Base-by-base conservation (phyloP, 2,329 filamentous ascomycete genomes). In the Chlorencoelia australis region DNA sequence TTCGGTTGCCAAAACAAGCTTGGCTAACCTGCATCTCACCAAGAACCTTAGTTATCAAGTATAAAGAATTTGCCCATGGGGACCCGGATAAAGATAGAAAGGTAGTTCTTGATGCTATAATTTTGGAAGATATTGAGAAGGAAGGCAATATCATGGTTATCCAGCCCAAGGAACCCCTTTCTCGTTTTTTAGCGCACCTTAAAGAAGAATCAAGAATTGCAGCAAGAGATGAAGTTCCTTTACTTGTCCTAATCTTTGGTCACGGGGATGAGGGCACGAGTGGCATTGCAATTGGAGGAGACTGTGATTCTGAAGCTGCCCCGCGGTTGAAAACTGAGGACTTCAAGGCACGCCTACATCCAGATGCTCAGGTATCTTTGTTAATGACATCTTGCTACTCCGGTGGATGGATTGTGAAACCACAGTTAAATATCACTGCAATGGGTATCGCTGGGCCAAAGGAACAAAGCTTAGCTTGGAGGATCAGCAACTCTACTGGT, bases 381-480 rank as follows among this genome's bases (percentile, higher is more conserved):
- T 4, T 35, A 4, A 7, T 30, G 7, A 35, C 33, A 11, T 35
- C 33, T 5, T 35, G 33, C 18, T 35, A 15, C 25, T 35, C 33
- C 11, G 33, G 33, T 14, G 33, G 33, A 16, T 35, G 33, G 33
- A 13, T 30, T 22, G 18, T 33, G 4, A 33, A 21, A 19, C n/a
- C n/a, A n/a, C n/a, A n/a, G n/a, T 14, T 33, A 4, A 33, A 33
- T 22, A 5, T 5, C 9, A 18, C 30, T 4, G 9, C 13, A 11
- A 5, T 33, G 7, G 13, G 17, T 18, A 19, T 19, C 10, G 30
- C 30, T 4, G 30, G 8, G 7, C 17, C 8, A 8, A 16, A 24
- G 6, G 22, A 10, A 5, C 4, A 6, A 11, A 21, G 17, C 22
- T 4, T 6, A 4, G 20, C 30, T 7, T 33, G 30, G 30, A 5